Conservation (phyloP, 176 grass and related monocot species). For the Avena sativa region DNA sequence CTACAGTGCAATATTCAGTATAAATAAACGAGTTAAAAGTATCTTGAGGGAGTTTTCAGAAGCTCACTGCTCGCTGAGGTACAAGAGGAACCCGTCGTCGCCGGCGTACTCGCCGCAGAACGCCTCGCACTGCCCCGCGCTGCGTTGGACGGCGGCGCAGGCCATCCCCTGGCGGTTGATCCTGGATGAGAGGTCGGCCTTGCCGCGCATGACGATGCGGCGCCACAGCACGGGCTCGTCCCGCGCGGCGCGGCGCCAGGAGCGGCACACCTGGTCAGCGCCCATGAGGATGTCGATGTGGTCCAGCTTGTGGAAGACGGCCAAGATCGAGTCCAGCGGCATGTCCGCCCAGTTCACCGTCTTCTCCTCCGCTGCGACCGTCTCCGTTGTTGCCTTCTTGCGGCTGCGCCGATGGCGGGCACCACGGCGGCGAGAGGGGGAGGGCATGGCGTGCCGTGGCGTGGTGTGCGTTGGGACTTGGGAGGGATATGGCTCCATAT, state of each 20-base stretch:
- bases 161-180: neutral
- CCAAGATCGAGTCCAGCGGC: constrained; percentile 6
- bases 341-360: neutral
- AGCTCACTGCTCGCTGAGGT: constrained; percentile 33
- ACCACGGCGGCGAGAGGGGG: constrained; percentile 8
- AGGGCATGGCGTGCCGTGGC: constrained; percentile 16
- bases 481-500: neutral
- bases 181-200: neutral
- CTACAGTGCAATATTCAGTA: neutral
- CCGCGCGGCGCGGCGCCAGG: constrained; percentile 17
- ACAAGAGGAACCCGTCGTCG: constrained; percentile 24
- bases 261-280: constrained; percentile 11
- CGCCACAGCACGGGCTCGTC: constrained; percentile 38
- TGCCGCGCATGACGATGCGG: neutral
- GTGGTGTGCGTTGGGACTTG: neutral
- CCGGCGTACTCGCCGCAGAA: constrained; percentile 32
- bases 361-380: neutral
- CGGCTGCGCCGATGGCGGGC: neutral
- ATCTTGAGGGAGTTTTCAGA: neutral
- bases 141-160: constrained; percentile 27
- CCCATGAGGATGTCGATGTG: constrained; percentile 4
- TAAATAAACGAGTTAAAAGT: neutral
- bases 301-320: neutral
- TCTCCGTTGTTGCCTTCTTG: neutral
- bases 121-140: constrained; percentile 30